Base-by-base conservation (phyloP, 768 basidiomycete species). In the Chlorophyllum brunneum region DNA sequence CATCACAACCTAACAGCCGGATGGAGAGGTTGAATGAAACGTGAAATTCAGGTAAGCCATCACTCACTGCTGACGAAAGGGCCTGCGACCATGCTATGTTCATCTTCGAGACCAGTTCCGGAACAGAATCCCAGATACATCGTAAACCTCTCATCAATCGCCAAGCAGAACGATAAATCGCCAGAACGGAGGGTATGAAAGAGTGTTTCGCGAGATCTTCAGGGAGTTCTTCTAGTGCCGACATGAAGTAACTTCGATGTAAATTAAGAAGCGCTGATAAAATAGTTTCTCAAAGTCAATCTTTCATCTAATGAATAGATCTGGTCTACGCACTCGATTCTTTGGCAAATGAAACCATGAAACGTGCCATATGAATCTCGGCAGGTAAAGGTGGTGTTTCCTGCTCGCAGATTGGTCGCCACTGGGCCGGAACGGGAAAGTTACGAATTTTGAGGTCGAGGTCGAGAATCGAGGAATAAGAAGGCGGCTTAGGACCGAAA, bases 121-220 rank as follows among this genome's bases (percentile, higher is more conserved):
- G 75, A 4, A 70, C 65, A 16, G 59, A 54, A 13, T 63, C 61
- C 66, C 76, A 78, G 1, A 73, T 65, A n/a, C 72, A 63, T 15
- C 68, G 67, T 46, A 85, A 67, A 0, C 72, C 72, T 40, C 77
- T 71, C 34, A 83, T 79, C 26, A 87, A 59, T 13, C 86, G 70
- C 81, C 84, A 88, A 3, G 85, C 81, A 1, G 84, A 85, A 2
- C 85, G 82, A 65, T 86, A 88, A 11, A 80, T 79, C 0, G 88
- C 83, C 64, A 85, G 76, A 4, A 88, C 82, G 1, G 88, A 90
- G 1, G 83, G 81, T 0, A 80, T 74, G 62, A 81, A 88, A 58
- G 71, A 75, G 59, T 88, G 85, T 51, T 73, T 74, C 42, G 83
- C 68, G 2, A 81, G 69, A 49, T 87, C 82, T 6, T 66, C 58